Evolutionary conservation across 163 green algal species (phyloP), one percentile per base, ranked within the genome.

Genomic region (Chlorella variabilis): DNA sequence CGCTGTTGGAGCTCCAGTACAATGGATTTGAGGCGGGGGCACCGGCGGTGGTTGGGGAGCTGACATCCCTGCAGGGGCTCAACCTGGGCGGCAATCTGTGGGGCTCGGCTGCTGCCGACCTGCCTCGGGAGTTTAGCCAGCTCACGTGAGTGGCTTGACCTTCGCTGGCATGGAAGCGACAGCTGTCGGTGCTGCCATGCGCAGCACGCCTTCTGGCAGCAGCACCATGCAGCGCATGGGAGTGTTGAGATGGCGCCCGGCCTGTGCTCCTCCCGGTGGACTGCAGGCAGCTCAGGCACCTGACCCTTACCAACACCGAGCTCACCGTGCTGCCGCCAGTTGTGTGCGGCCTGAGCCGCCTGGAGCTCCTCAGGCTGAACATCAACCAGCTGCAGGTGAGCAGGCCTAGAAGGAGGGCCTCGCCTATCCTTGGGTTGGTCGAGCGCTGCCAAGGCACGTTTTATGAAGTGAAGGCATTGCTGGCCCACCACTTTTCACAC

Each of bases 301-400:
- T 81, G 7, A 66, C 61, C 21, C 42, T 81, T 2, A 81, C 75
- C 42, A 81, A 73, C 31, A 74, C 62, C 48, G 45, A 66, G 21
- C 76, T 82, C 27, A 21, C 25, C 20, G 17, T 18, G 25, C 63
- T 82, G 76, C 76, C 76, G 23, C 41, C 62, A 0, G 45, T 68
- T 62, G 76, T 82, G 76, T 3, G 20, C 4, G 33, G 33, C 25
- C 38, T 75, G 27, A n/a, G 39, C 63, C 25, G 38, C 27, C 61
- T 82, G 33, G 25, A 25, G 33, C 31, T 82, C 31, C 76, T 82
- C 11, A 82, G 75, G 63, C 42, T 82, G 2, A 82, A 82, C 76
- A 82, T 82, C 76, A 82, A 82, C 63, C 27, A 15, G 5, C 49
- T 82, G 6, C 45, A 75, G 62, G 76, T 42, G 18, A 20, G 17